phyloP scores from a whole-genome alignment of 2,329 filamentous ascomycete species.

The Venturia nashicola region DNA sequence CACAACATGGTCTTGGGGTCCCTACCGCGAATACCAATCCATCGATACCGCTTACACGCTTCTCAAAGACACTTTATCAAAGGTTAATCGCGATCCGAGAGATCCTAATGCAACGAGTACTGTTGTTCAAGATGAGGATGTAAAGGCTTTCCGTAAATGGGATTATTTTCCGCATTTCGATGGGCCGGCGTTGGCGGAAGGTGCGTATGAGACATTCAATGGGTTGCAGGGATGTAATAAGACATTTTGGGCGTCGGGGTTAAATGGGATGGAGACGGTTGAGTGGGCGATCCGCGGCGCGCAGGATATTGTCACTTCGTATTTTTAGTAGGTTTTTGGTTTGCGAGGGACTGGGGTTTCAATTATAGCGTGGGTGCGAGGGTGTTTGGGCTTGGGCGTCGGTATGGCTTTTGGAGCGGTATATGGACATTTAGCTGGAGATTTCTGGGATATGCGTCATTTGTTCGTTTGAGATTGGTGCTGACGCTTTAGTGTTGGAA shows the following conservation, averaged over 20 bases:
- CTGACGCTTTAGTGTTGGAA: too few species aligned
- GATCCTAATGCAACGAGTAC: constrained; percentile 16
- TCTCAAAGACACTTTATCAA: constrained; percentile 20
- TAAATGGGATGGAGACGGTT: constrained; percentile 26
- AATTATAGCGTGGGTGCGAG: too few species aligned
- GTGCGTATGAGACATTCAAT: constrained; percentile 21
- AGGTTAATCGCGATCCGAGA: constrained; percentile 25
- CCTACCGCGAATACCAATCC: constrained; percentile 20
- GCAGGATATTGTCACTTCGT: constrained; percentile 22
- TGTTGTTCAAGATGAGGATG: constrained; percentile 16
- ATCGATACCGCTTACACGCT: constrained; percentile 17
- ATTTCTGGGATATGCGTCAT: too few species aligned
- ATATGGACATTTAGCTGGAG: too few species aligned
- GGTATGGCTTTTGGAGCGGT: too few species aligned
- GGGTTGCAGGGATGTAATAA: constrained; percentile 24
- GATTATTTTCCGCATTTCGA: constrained; percentile 27
- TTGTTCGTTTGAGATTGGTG: too few species aligned
- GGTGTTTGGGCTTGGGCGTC: too few species aligned
- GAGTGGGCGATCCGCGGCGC: constrained; percentile 24
- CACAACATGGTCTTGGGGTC: constrained; percentile 25
- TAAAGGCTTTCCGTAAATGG: constrained; percentile 25
- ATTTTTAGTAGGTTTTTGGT: constrained; percentile 15
- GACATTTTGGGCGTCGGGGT: constrained; percentile 24
- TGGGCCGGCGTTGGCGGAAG: constrained; percentile 16
- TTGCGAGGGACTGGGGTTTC: too few species aligned